Base-by-base conservation (phyloP, 768 basidiomycete species). In the Mycena rosella region DNA sequence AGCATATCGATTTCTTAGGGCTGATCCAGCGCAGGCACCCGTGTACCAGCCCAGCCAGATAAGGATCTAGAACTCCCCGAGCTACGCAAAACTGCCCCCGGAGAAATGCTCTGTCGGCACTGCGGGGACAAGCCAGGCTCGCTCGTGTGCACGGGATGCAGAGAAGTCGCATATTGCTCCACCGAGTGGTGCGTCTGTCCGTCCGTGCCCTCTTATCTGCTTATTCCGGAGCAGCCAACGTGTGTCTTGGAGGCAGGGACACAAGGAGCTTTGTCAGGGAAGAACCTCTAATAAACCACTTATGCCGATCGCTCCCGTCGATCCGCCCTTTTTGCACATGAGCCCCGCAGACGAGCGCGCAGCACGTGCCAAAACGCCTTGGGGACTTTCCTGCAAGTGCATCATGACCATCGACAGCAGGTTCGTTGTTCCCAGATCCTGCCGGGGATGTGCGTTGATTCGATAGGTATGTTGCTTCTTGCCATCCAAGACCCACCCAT, bases 401-500 rank as follows among this genome's bases (percentile, higher is more conserved):
- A 15, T 48, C 22, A 34, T 48, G 30, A 55, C 34, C 32, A 3
- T 63, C 4, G 53, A 63, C 9, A 44, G 32, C 32, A 36, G 54
- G 62, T 63, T 45, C 34, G 62, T 55, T 29, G 1, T 9, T 27
- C 29, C 17, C 11, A 44, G 17, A 10, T 36, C 29, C n/a, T 34
- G 24, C 10, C 17, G 26, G 24, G 5, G 10, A 18, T 18, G 38
- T 34, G 18, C 49, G 44, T 45, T 27, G 5, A 24, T 20, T 14
- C 48, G 34, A 17, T 38, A 63, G 52, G 9, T 63, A 55, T 40
- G 14, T 56, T 30, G 30, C 29, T 45, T 56, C 53, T 6, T 32
- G 62, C 62, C n/a, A 34, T 63, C 24, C 42, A 52, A 17, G 38
- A 63, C 44, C 42, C 62, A 24, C 53, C 60, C 27, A 18, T 18